phyloP scores from a whole-genome alignment of 352 stramenopile species.

The Phytophthora podocarpi region DNA sequence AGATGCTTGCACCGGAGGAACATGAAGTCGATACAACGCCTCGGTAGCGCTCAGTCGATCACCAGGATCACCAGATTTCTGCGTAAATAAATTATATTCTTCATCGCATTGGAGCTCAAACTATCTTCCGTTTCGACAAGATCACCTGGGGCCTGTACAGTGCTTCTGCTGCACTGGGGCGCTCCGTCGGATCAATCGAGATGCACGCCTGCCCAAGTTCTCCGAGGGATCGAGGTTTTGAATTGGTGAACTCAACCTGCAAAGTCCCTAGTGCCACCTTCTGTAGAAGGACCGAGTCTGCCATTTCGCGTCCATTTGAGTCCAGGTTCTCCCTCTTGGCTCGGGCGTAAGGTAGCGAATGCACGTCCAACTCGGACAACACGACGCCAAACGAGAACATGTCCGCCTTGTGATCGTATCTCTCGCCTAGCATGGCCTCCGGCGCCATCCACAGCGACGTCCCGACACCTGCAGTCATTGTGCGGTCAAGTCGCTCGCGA shows the following conservation, averaged over 20 bases:
- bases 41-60: too few species aligned
- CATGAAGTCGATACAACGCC: too few species aligned
- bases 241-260: constrained; percentile 22
- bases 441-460: constrained; percentile 28
- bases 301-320: constrained; percentile 20
- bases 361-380: constrained; percentile 22
- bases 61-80: too few species aligned
- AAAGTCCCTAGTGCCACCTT: constrained; percentile 25
- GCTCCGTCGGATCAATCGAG: constrained; percentile 14
- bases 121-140: constrained; percentile 16
- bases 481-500: constrained; percentile 26
- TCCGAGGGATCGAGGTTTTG: constrained; percentile 11
- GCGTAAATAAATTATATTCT: too few species aligned
- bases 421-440: constrained; percentile 20
- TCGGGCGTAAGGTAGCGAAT: constrained; percentile 12
- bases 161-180: constrained; percentile 8
- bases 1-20: too few species aligned
- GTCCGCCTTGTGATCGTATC: constrained; percentile 26
- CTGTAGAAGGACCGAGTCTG: constrained; percentile 20
- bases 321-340: constrained; percentile 16
- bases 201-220: constrained; percentile 25
- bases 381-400: constrained; percentile 29
- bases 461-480: constrained; percentile 31
- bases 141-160: constrained; percentile 10
- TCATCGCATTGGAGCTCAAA: too few species aligned